Evolutionary conservation across 2,329 filamentous ascomycete species (phyloP).

Genomic region (Trichoderma polysporum): DNA sequence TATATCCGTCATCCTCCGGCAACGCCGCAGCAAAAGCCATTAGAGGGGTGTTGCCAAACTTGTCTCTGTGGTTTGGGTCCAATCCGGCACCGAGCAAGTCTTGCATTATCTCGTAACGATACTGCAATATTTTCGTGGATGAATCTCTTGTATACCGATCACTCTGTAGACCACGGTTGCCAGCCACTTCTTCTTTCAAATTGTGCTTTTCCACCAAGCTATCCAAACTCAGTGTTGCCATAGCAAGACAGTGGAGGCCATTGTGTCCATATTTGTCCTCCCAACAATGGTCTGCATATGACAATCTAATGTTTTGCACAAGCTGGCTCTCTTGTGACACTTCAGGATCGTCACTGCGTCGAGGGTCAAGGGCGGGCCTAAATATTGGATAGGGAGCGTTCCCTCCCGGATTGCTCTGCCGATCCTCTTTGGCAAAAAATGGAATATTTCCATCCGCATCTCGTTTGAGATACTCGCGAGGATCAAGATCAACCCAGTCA

Average conservation of each 20-base stretch:
- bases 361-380: conserved; percentile 4
- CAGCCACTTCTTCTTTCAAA: neutral
- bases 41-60: conserved; percentile 52
- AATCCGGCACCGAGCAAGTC: conserved; percentile 40
- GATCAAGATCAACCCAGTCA: conserved; percentile 38
- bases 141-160: conserved; percentile 37
- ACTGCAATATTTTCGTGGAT: conserved; percentile 31
- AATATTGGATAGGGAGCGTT: conserved; percentile 7
- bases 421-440: neutral
- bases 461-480: conserved; percentile 37
- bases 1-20: conserved; percentile 52
- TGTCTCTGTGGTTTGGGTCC: conserved; percentile 54
- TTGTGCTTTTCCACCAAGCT: conserved; percentile 38
- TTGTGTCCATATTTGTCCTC: conserved; percentile 48
- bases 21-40: conserved; percentile 55
- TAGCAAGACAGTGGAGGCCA: conserved; percentile 58
- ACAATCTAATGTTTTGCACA: conserved; percentile 26
- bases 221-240: conserved; percentile 46
- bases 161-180: conserved; percentile 20
- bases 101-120: conserved; percentile 30
- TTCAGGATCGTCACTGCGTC: neutral
- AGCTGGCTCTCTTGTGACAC: conserved; percentile 26
- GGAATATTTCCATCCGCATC: conserved; percentile 50
- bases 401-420: neutral
- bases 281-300: conserved; percentile 22